phyloP scores from a whole-genome alignment of 306 rosid genomes.

The Begonia peltatifolia region DNA sequence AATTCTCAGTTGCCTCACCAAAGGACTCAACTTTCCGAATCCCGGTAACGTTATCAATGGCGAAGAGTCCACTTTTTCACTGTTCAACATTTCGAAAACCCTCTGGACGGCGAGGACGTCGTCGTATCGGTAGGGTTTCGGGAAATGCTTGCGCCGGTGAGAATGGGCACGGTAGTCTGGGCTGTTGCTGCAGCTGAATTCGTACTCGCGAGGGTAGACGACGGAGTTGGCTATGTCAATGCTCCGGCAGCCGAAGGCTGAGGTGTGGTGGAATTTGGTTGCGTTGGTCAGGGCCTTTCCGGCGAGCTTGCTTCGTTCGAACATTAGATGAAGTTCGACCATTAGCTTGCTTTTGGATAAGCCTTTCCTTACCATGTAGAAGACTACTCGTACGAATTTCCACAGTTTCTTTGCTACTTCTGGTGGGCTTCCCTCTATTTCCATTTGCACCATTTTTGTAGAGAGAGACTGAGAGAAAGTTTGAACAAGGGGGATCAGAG shows the following conservation, averaged over 20 bases:
- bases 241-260: constrained; percentile 37
- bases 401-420: constrained; percentile 45
- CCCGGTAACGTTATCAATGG: constrained; percentile 58
- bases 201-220: constrained; percentile 57
- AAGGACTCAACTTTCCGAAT: constrained; percentile 52
- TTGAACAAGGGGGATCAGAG: no score
- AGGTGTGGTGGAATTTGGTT: constrained; percentile 27
- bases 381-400: constrained; percentile 39
- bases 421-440: constrained; percentile 32
- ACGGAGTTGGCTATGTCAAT: constrained; percentile 29
- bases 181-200: constrained; percentile 90
- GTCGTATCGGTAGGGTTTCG: constrained; percentile 24
- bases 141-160: constrained; percentile 19
- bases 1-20: constrained; percentile 38
- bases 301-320: constrained; percentile 66
- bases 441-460: constrained; percentile 22
- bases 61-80: constrained; percentile 31
- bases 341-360: constrained; percentile 47
- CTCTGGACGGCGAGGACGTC: constrained; percentile 43
- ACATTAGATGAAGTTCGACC: constrained; percentile 32
- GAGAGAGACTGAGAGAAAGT: background rate
- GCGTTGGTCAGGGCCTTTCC: constrained; percentile 44
- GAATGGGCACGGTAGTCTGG: constrained; percentile 36
- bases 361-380: constrained; percentile 54
- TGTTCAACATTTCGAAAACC: constrained; percentile 47